Conservation (phyloP, 768 basidiomycete genomes). For the Russula dissimulans region DNA sequence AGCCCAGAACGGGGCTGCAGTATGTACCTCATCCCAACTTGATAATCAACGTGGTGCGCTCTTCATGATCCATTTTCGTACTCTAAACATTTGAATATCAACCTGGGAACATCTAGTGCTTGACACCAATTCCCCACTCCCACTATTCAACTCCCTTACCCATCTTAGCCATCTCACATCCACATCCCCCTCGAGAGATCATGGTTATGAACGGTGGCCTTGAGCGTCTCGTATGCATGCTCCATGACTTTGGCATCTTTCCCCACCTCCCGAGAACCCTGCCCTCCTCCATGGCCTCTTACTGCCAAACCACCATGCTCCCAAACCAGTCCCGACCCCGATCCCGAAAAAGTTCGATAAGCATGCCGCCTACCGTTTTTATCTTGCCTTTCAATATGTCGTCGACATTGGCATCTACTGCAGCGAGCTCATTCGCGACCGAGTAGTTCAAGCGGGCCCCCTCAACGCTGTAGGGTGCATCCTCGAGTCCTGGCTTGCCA, state of each 20-base stretch:
- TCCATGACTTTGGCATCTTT: slow-evolving; percentile 79
- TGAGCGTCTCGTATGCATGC: too few relatives aligned
- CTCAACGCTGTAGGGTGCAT: too few relatives aligned
- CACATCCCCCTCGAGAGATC: too few relatives aligned
- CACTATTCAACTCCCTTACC: too few relatives aligned
- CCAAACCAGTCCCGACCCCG: slow-evolving; percentile 48
- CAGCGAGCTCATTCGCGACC: slow-evolving; percentile 80
- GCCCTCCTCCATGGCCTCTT: slow-evolving; percentile 69
- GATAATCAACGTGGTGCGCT: too few relatives aligned
- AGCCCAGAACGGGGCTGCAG: slow-evolving; percentile 88
- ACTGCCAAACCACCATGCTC: slow-evolving; percentile 49
- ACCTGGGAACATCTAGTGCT: too few relatives aligned
- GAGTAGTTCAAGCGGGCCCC: slow-evolving; percentile 91
- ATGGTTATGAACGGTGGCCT: too few relatives aligned
- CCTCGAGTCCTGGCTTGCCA: slow-evolving; percentile 89
- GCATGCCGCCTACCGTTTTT: slow-evolving; percentile 80
- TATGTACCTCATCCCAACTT: too few relatives aligned
- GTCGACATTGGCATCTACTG: slow-evolving; percentile 96
- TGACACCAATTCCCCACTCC: too few relatives aligned
- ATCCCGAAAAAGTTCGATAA: slow-evolving; percentile 69
- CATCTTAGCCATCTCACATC: too few relatives aligned
- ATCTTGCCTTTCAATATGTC: slow-evolving; percentile 91
- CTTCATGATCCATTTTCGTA: too few relatives aligned
- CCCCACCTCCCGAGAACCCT: slow-evolving; percentile 79
- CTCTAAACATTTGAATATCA: too few relatives aligned